Conservation (phyloP, 2,329 filamentous ascomycete genomes). For the Cyphellophora europaea region DNA sequence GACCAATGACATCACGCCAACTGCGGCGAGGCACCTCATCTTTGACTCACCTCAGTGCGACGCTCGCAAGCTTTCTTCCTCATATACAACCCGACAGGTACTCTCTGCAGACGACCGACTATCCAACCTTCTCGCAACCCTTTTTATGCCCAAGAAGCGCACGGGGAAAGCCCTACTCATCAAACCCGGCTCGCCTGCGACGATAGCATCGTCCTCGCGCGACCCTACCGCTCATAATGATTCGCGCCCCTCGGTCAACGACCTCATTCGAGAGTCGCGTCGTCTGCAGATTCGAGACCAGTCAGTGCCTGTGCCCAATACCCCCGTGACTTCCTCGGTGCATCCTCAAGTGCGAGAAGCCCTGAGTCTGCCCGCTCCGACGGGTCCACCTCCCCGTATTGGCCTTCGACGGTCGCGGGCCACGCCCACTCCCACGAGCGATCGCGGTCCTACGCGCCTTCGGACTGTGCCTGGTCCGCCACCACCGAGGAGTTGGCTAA, state of each 20-base stretch:
- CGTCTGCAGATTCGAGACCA: constrained; percentile 27
- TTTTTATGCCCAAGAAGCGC: constrained; percentile 39
- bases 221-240: constrained; percentile 16
- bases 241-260: constrained; percentile 33
- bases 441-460: constrained; percentile 24
- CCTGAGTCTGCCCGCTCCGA: constrained; percentile 34
- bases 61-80: too few species aligned
- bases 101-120: too few species aligned
- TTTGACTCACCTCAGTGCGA: too few species aligned
- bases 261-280: constrained; percentile 37
- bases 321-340: constrained; percentile 27
- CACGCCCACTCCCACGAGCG: constrained; percentile 11
- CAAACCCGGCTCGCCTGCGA: constrained; percentile 33
- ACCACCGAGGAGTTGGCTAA: constrained; percentile 36
- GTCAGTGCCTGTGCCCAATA: constrained; percentile 7
- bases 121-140: too few species aligned
- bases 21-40: too few species aligned
- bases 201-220: constrained; percentile 23
- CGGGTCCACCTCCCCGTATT: constrained; percentile 22
- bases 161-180: constrained; percentile 24
- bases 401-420: neutral
- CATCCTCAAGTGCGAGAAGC: constrained; percentile 36
- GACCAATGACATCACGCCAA: too few species aligned
- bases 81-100: too few species aligned
- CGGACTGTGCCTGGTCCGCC: constrained; percentile 35